A percentile compares a stretch with the other conserved stretches of the same genome.
Evolutionary conservation across 202 grass and related monocot genomes (phyloP).

Genomic region (Zizania palustris): DNA sequence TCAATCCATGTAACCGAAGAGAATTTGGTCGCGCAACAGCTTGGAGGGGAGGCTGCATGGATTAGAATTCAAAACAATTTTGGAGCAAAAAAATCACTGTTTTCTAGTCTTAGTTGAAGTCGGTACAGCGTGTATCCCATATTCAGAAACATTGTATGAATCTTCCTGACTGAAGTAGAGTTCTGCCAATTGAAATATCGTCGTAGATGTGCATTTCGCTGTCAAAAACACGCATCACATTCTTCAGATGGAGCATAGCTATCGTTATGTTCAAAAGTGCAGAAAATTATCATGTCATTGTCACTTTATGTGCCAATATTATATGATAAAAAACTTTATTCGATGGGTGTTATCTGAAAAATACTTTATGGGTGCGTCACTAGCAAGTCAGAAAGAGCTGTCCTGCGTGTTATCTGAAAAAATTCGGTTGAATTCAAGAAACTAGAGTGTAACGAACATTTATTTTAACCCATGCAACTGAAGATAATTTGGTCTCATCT

Average conservation of each 20-base stretch:
- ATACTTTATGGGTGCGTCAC: not conserved
- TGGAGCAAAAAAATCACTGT: not conserved
- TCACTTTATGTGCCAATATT: not conserved
- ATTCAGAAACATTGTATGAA: slow-evolving; percentile 22
- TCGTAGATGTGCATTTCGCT: not conserved
- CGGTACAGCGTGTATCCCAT: not conserved
- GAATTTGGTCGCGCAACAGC: not conserved
- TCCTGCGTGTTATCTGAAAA: not conserved
- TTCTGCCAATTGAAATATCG: slow-evolving; percentile 29
- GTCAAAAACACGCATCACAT: slow-evolving; percentile 1
- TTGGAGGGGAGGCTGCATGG: not conserved
- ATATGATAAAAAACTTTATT: not conserved
- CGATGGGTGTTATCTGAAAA: not conserved
- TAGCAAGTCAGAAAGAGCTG: not conserved
- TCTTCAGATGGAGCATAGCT: not conserved
- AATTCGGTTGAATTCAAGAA: not conserved
- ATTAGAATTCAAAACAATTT: slow-evolving; percentile 26
- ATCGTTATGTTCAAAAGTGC: not conserved
- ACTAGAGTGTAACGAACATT: too few species aligned
- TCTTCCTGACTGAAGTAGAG: slow-evolving; percentile 14
- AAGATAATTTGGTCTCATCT: not conserved
- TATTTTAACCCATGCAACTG: too few species aligned
- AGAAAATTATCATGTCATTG: not conserved
- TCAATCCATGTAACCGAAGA: slow-evolving; percentile 13
- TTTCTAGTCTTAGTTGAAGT: slow-evolving; percentile 14